These are phyloP conservation scores for Dunaliella primolecta DNA, from an alignment of 139 green algal species.

Conservation along the genomic window DNA sequence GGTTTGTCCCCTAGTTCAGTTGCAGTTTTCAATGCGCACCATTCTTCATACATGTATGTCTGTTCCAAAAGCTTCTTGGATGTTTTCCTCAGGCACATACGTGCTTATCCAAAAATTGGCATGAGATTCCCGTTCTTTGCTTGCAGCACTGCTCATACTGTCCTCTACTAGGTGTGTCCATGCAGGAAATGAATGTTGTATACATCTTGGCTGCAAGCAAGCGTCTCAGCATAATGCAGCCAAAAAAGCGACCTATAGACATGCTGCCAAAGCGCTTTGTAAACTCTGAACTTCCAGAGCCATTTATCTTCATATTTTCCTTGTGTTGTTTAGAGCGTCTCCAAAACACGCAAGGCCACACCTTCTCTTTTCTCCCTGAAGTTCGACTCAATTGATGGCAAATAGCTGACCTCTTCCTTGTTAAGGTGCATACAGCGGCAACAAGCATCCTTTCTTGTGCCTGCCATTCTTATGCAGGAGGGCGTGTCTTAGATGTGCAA, in stretches of 20 bases:
- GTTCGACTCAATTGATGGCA: neutral
- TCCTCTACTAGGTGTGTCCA: neutral
- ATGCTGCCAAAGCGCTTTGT: too few relatives aligned
- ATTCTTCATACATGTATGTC: neutral
- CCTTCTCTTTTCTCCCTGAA: neutral
- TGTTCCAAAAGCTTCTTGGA: neutral
- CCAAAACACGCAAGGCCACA: neutral
- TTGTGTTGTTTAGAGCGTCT: neutral
- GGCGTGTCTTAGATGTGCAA: slow-evolving; percentile 21
- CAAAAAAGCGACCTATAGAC: too few relatives aligned
- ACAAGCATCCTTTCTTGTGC: neutral
- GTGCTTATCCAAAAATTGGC: too few relatives aligned
- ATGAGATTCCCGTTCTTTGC: neutral
- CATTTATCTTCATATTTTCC: too few relatives aligned
- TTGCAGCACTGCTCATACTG: neutral
- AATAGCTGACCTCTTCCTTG: neutral
- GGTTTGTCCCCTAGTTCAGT: too few relatives aligned
- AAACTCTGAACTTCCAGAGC: too few relatives aligned
- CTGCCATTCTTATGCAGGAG: slow-evolving; percentile 17
- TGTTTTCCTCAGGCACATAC: too few relatives aligned
- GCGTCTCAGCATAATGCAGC: neutral
- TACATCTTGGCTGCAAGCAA: neutral
- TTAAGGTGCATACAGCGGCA: neutral
- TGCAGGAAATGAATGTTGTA: neutral
- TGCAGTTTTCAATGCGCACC: neutral